These are phyloP conservation scores for Xylaria digitata DNA, from an alignment of 2,329 filamentous ascomycete species.

Conservation along the genomic window DNA sequence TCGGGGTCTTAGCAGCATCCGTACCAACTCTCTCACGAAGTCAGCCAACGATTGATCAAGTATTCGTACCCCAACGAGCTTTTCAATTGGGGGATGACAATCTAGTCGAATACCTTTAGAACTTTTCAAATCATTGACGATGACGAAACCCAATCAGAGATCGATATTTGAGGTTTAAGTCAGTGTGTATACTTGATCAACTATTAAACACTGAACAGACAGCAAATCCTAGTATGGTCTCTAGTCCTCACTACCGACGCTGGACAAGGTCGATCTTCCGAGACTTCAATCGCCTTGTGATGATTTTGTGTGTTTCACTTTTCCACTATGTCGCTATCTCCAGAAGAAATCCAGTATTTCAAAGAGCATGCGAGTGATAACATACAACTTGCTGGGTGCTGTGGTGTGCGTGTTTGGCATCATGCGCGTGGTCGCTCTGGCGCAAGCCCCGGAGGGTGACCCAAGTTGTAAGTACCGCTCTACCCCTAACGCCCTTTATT, in stretches of 20 bases:
- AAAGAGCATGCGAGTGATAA: slow-evolving; percentile 12
- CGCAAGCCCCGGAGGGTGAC: too few species aligned
- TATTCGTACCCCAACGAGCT: neutral
- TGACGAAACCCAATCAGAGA: too few species aligned
- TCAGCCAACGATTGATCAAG: neutral
- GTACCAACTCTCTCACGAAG: neutral
- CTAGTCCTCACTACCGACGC: neutral
- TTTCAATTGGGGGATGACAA: too few species aligned
- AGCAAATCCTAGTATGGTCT: neutral
- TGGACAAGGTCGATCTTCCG: neutral
- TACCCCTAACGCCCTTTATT: too few species aligned
- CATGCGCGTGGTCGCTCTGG: too few species aligned
- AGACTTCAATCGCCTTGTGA: neutral
- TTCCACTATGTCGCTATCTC: slow-evolving; percentile 10
- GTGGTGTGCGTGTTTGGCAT: too few species aligned
- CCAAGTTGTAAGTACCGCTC: too few species aligned
- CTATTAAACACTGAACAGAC: neutral
- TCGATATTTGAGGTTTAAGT: neutral
- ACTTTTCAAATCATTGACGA: neutral
- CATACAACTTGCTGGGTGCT: too few species aligned
- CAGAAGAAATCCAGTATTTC: slow-evolving; percentile 14
- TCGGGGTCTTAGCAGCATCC: neutral
- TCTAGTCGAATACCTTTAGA: neutral
- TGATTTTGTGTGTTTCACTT: neutral
- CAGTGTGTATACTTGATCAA: neutral